These are phyloP conservation scores for Lentinula lateritia DNA, from an alignment of 768 basidiomycete genomes.

Conservation along the genomic window DNA sequence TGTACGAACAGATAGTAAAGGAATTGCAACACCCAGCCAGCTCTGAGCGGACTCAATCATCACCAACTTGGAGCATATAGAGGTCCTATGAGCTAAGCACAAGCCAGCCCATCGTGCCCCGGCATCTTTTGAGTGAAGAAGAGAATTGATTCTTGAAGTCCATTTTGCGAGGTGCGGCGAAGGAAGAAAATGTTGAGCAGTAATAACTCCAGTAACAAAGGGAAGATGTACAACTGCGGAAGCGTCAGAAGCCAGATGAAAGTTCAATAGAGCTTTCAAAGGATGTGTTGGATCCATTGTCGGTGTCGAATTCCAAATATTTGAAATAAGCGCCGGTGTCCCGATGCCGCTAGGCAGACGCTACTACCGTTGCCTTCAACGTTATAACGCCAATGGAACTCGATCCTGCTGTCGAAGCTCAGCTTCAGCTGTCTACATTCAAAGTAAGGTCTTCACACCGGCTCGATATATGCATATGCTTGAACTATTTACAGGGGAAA, in stretches of 20 bases:
- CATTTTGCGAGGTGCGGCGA: slow-evolving; percentile 73
- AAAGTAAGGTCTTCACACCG: slow-evolving; percentile 32
- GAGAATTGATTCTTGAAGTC: slow-evolving; percentile 64
- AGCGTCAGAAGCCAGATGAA: slow-evolving; percentile 66
- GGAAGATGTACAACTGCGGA: slow-evolving; percentile 56
- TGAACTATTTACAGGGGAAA: slow-evolving; percentile 52
- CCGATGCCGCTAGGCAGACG: not conserved
- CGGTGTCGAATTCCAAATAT: not conserved
- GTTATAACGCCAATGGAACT: slow-evolving; percentile 18
- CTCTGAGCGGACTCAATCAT: slow-evolving; percentile 69
- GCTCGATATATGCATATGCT: slow-evolving; percentile 8
- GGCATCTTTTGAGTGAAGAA: slow-evolving; percentile 74
- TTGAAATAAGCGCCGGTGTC: not conserved
- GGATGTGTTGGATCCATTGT: slow-evolving; percentile 45
- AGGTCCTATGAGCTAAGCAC: slow-evolving; percentile 65
- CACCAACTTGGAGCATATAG: slow-evolving; percentile 46
- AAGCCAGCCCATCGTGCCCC: slow-evolving; percentile 78
- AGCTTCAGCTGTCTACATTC: slow-evolving; percentile 48
- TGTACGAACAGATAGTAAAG: slow-evolving; percentile 63
- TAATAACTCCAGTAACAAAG: slow-evolving; percentile 52
- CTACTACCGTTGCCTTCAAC: not conserved
- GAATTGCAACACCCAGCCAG: slow-evolving; percentile 64
- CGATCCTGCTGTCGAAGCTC: slow-evolving; percentile 50
- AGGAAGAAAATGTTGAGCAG: slow-evolving; percentile 44
- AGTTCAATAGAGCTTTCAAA: slow-evolving; percentile 60